Evolutionary conservation across 192 early-diverging fungal species (phyloP), one percentile per base, ranked within the genome.

Genomic region (Gryganskiella cystojenkinii): DNA sequence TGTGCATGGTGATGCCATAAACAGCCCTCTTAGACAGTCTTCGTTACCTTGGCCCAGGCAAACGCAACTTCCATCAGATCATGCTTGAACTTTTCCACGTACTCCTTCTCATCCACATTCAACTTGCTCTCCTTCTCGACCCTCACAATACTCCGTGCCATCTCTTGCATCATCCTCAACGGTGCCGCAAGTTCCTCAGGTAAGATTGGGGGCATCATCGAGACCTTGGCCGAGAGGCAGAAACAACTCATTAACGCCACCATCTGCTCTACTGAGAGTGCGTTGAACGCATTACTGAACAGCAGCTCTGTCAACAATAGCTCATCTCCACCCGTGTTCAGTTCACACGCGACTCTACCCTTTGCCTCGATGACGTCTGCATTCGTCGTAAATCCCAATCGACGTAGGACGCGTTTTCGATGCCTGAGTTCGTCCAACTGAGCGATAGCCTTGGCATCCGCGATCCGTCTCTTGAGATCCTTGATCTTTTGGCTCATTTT

Each of bases 291-390:
- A 46, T 94, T 94, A 60, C 94, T 90, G 82, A 98, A 95, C 34
- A 98, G 92, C 88, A 98, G 85, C 82, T 98, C 96, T 0, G 95
- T 96, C 64, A 98, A 83, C 57, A 98, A 54, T 14, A 98, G 82
- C 82, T 95, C 95, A 83, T 97, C 96, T 22, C 93, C 37, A 13
- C 37, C 95, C 3, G 92, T 85, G 24, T 90, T 93, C 51, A 98
- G 92, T 82, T 98, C 96, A 79, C 95, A 98, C 2, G 96, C 96
- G 2, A 97, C 95, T 4, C 96, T 88, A 25, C 96, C 96, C 75
- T 98, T 98, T 81, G 96, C 89, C 61, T 95, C 94, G 47, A 96
- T 91, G 0, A 97, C 92, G 63, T 95, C 96, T 17, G 85, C 82
- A 2, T 80, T 70, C 7, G 86, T 88, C 2, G 89, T 94, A 67